A percentile compares a stretch with the other conserved stretches of the same genome.
These are phyloP conservation scores for Ampelomyces quisqualis DNA, from an alignment of 2,329 filamentous ascomycete species.

Conservation along the genomic window DNA sequence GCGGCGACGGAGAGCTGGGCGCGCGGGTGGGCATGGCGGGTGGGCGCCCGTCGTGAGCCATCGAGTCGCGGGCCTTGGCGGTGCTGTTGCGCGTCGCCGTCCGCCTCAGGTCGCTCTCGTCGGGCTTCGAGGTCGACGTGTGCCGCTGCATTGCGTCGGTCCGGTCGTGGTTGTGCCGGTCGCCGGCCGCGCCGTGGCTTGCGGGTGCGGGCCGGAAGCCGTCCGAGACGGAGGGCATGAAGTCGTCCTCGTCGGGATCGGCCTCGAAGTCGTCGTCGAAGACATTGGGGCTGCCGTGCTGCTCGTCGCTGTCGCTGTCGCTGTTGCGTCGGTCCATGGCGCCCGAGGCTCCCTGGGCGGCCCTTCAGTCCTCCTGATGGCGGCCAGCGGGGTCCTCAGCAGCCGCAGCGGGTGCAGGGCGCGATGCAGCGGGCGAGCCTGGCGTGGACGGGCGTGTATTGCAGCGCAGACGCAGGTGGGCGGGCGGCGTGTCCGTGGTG, in stretches of 20 bases:
- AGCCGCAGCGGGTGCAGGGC: constrained; percentile 3
- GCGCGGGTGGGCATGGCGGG: constrained; percentile 20
- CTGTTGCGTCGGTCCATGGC: constrained; percentile 44
- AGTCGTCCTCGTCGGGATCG: constrained; percentile 44
- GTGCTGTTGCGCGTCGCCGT: constrained; percentile 43
- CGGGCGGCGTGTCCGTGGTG: constrained; percentile 22
- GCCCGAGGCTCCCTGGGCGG: constrained; percentile 34
- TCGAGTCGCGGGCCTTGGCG: constrained; percentile 33
- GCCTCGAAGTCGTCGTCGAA: constrained; percentile 54
- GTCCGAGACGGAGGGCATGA: constrained; percentile 48
- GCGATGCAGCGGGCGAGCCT: too few relatives aligned
- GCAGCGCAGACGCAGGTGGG: too few relatives aligned
- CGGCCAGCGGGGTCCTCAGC: constrained; percentile 12
- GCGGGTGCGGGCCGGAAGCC: constrained; percentile 47
- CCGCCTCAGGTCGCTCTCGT: constrained; percentile 30
- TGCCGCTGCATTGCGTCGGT: constrained; percentile 27
- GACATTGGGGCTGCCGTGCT: constrained; percentile 44
- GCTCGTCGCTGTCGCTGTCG: constrained; percentile 34
- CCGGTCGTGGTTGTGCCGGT: constrained; percentile 29
- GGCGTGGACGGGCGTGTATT: too few relatives aligned
- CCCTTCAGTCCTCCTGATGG: constrained; percentile 24
- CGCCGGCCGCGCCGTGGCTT: constrained; percentile 18
- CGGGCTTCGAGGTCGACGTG: constrained; percentile 22
- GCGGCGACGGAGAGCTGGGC: constrained; percentile 27
- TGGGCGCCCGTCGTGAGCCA: constrained; percentile 25